Evolutionary conservation across 805 yeast species (phyloP).

Genomic region (Wickerhamiella brachini): DNA sequence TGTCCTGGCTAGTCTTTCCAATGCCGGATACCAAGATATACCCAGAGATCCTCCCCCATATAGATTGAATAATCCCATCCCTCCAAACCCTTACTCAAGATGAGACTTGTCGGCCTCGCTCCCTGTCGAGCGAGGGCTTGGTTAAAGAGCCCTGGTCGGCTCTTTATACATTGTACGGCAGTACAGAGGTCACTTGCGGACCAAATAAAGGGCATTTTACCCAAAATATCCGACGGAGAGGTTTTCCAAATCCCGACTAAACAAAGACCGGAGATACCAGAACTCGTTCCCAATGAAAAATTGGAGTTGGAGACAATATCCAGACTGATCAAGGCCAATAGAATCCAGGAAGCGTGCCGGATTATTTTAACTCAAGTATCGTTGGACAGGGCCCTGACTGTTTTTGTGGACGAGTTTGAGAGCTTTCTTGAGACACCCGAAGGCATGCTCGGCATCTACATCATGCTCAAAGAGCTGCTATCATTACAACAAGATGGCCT

Average conservation of each 20-base stretch:
- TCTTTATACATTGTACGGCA: not conserved
- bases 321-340: slow-evolving; percentile 1
- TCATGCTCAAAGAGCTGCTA: slow-evolving; percentile 10
- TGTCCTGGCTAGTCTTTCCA: too few relatives aligned
- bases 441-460: slow-evolving; percentile 9
- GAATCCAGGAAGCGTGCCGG: slow-evolving; percentile 6
- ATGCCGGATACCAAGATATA: too few relatives aligned
- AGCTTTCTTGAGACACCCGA: slow-evolving; percentile 7
- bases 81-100: not conserved
- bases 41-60: too few relatives aligned
- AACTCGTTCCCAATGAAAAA: not conserved
- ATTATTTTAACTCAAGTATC: slow-evolving; percentile 10
- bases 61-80: not conserved
- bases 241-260: not conserved
- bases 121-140: not conserved
- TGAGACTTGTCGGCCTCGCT: not conserved
- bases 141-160: not conserved
- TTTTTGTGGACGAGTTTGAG: slow-evolving; percentile 8
- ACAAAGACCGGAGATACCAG: not conserved
- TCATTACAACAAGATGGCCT: slow-evolving; percentile 10
- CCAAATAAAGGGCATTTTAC: slow-evolving; percentile 4
- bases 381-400: slow-evolving; percentile 7
- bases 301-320: not conserved
- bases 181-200: not conserved
- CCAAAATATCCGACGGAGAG: not conserved